Evolutionary conservation across 2,329 filamentous ascomycete genomes (phyloP).

Genomic region (Cercospora citrullina): DNA sequence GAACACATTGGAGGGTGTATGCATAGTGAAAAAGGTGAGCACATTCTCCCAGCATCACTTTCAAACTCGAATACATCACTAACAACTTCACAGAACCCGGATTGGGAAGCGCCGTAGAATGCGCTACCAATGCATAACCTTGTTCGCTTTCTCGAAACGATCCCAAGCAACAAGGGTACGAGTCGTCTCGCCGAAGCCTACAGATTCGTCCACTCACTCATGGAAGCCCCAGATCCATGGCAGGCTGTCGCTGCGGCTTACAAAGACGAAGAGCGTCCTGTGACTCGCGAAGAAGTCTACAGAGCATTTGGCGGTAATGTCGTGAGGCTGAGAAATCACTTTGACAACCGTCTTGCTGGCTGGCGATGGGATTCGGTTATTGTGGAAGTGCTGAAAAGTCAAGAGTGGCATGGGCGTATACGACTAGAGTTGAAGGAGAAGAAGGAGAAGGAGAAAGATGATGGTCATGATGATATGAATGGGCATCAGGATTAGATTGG

Average conservation of each 20-base stretch:
- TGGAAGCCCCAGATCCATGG: background rate
- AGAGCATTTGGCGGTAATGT: background rate
- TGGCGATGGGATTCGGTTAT: background rate
- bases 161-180: background rate
- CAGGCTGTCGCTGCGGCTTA: background rate
- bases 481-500: background rate
- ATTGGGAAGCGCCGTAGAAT: conserved; percentile 22
- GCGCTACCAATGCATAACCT: background rate
- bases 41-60: background rate
- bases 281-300: background rate
- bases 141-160: background rate
- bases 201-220: background rate
- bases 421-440: background rate
- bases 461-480: background rate
- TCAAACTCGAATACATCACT: background rate
- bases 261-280: background rate
- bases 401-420: background rate
- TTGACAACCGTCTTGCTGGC: background rate
- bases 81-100: conserved; percentile 20
- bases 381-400: background rate
- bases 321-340: background rate
- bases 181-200: background rate
- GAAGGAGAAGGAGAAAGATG: background rate
- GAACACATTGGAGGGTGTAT: conserved; percentile 87
- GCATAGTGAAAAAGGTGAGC: conserved; percentile 92